Evolutionary conservation across 2,329 filamentous ascomycete species (phyloP).

Genomic region (Penicillium capsulatum): DNA sequence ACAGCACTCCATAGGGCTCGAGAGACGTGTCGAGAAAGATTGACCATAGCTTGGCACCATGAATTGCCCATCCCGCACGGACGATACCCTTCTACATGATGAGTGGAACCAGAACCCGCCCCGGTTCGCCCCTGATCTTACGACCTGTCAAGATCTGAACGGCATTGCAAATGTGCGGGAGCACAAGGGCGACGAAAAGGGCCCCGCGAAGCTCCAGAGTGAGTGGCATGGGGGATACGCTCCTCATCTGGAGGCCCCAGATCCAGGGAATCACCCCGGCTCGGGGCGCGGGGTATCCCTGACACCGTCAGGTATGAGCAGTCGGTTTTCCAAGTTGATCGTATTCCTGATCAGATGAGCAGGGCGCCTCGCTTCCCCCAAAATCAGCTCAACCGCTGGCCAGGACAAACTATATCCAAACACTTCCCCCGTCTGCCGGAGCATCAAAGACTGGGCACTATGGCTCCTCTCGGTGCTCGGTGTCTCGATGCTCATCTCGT

Average conservation of each 20-base stretch:
- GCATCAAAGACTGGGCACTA: conserved; percentile 19
- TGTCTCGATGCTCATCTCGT: conserved; percentile 23
- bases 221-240: conserved; percentile 5
- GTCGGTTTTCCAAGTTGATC: background rate
- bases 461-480: conserved; percentile 28
- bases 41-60: conserved; percentile 28
- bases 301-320: conserved; percentile 28
- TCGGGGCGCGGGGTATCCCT: conserved; percentile 21
- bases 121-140: conserved; percentile 47
- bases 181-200: conserved; percentile 22
- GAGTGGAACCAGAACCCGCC: conserved; percentile 55
- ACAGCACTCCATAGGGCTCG: no score
- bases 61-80: conserved; percentile 55
- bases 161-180: conserved; percentile 52
- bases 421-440: conserved; percentile 9
- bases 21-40: no score
- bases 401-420: background rate
- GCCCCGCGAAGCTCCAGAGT: background rate
- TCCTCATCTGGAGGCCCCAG: conserved; percentile 1
- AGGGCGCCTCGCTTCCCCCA: conserved; percentile 22
- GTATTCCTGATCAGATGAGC: background rate
- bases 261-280: conserved; percentile 6
- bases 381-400: conserved; percentile 4
- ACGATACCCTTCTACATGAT: conserved; percentile 47
- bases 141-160: conserved; percentile 54